Conservation (phyloP, 139 green algal species). For the Chlorella sorokiniana region DNA sequence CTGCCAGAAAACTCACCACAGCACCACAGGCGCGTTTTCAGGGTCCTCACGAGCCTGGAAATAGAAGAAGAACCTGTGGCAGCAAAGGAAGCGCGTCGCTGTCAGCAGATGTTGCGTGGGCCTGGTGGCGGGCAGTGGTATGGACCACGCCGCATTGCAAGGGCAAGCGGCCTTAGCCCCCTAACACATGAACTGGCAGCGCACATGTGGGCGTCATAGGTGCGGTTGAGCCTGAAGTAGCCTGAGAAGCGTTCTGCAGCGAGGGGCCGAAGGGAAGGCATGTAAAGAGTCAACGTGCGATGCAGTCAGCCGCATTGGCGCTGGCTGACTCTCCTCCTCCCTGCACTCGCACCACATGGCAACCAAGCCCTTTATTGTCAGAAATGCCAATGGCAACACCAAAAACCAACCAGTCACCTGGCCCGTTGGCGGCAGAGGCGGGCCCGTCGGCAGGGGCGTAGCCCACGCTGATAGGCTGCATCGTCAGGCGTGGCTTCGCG, state of each 20-base stretch:
- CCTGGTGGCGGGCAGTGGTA: too few species aligned
- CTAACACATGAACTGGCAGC: neutral
- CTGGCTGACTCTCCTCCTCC: neutral
- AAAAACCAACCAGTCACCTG: neutral
- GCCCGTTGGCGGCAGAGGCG: neutral
- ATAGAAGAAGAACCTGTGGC: slow-evolving; percentile 83
- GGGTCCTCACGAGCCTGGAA: slow-evolving; percentile 65
- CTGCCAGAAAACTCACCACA: slow-evolving; percentile 50
- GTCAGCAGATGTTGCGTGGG: too few species aligned
- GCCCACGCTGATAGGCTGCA: slow-evolving; percentile 10
- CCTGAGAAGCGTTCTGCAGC: slow-evolving; percentile 44
- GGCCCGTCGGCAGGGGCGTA: too few species aligned
- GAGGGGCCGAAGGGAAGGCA: neutral
- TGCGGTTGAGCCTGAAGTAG: slow-evolving; percentile 77
- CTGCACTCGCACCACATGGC: neutral
- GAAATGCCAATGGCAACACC: neutral
- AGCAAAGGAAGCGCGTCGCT: too few species aligned
- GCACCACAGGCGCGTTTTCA: slow-evolving; percentile 60
- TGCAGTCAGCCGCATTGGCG: neutral
- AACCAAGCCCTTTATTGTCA: neutral
- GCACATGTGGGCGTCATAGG: slow-evolving; percentile 69
- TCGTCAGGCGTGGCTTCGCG: neutral
- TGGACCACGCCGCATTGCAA: neutral
- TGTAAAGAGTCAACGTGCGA: neutral
- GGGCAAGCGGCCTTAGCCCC: too few species aligned